A percentile compares a stretch with the other conserved stretches of the same genome.
Conservation (phyloP, 495 filamentous ascomycete genomes). For the Podospora appendiculata region DNA sequence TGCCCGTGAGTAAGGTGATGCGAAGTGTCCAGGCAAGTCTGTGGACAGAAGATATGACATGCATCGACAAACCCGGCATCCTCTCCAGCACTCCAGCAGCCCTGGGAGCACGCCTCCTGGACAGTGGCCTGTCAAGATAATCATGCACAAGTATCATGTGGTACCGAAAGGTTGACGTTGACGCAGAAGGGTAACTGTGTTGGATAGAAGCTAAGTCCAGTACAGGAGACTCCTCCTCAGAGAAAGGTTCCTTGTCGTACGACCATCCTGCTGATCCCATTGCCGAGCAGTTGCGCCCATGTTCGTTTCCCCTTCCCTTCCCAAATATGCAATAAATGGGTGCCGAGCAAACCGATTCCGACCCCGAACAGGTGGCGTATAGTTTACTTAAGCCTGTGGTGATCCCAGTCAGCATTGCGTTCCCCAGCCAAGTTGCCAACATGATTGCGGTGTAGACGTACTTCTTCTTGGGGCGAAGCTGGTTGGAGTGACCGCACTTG, state of each 20-base stretch:
- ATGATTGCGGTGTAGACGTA: not conserved
- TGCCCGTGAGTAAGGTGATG: too few relatives aligned
- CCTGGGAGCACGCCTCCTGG: too few relatives aligned
- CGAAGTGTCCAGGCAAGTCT: too few relatives aligned
- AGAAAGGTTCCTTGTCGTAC: not conserved
- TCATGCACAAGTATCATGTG: not conserved
- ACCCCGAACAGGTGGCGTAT: constrained; percentile 10
- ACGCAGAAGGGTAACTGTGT: not conserved
- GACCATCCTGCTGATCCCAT: not conserved
- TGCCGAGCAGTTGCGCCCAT: not conserved
- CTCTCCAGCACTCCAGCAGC: too few relatives aligned
- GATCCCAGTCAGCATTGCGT: not conserved
- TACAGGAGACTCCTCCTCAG: not conserved
- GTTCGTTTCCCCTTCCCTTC: not conserved
- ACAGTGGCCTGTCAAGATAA: too few relatives aligned
- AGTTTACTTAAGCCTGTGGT: constrained; percentile 68
- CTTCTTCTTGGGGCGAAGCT: constrained; percentile 99
- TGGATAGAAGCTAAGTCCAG: not conserved
- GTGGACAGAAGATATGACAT: too few relatives aligned
- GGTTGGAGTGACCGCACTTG: constrained; percentile 99
- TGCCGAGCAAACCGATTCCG: not conserved
- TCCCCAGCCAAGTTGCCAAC: not conserved
- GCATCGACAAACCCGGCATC: too few relatives aligned
- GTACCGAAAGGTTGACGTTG: not conserved
- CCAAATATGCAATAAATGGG: not conserved